Conservation (phyloP, 257 asterid genomes). For the Sherardia arvensis region DNA sequence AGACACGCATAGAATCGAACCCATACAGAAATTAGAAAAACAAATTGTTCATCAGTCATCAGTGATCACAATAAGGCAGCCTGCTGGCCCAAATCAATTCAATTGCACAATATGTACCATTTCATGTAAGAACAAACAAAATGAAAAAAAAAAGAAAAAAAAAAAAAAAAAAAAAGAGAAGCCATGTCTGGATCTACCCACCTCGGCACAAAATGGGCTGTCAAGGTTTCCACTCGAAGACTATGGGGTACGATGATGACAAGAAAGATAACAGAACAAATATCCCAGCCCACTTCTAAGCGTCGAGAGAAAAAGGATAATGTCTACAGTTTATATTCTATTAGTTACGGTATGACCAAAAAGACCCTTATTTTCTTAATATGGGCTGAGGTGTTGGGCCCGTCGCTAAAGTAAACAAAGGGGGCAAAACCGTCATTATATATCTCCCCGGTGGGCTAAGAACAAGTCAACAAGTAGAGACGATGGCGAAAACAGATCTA, state of each 20-base stretch:
- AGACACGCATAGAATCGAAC: not conserved
- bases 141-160: not conserved
- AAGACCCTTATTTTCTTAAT: not conserved
- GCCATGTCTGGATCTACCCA: not conserved
- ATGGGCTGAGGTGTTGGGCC: slow-evolving; percentile 14
- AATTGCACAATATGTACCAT: too few species aligned
- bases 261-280: not conserved
- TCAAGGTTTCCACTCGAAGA: not conserved
- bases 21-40: not conserved
- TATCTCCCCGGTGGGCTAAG: slow-evolving; percentile 4
- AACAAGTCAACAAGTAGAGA: slow-evolving; percentile 13
- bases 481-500: slow-evolving; percentile 22
- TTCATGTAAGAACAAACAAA: too few species aligned
- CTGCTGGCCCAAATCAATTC: not conserved
- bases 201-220: slow-evolving; percentile 6
- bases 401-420: not conserved
- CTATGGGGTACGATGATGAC: not conserved
- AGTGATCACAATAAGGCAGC: not conserved
- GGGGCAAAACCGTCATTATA: slow-evolving; percentile 13
- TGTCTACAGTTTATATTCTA: not conserved
- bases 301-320: not conserved
- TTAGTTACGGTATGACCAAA: not conserved
- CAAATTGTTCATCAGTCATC: slow-evolving; percentile 1
- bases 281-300: slow-evolving; percentile 1
- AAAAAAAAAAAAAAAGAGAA: not conserved